A percentile compares a stretch with the other conserved stretches of the same genome.
phyloP scores from a whole-genome alignment of 805 yeast species.

The Lipomyces chichibuensis region DNA sequence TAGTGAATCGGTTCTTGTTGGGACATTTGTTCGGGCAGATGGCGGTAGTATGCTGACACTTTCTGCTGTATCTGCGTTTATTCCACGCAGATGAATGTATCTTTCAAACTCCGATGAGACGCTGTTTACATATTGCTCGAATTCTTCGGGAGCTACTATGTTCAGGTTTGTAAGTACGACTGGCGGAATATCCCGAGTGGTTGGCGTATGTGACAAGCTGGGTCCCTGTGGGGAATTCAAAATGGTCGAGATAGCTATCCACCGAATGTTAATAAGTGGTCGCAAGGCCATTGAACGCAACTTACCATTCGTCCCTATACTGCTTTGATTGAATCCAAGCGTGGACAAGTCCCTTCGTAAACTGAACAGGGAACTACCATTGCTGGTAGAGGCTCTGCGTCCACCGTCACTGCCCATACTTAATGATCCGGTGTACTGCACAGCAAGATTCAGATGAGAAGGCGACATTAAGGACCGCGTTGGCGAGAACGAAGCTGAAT shows the following conservation, averaged over 20 bases:
- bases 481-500: conserved; percentile 18
- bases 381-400: conserved; percentile 16
- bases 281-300: neutral
- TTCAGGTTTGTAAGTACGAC: conserved; percentile 63
- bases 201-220: conserved; percentile 52
- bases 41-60: neutral
- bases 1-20: conserved; percentile 24
- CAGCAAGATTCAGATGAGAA: conserved; percentile 10
- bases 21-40: conserved; percentile 3
- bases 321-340: conserved; percentile 29
- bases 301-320: conserved; percentile 41
- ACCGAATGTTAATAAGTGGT: neutral
- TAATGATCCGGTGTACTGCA: conserved; percentile 5
- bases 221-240: conserved; percentile 28
- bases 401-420: conserved; percentile 12
- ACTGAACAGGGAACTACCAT: conserved; percentile 16
- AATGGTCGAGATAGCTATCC: conserved; percentile 29
- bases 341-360: conserved; percentile 28
- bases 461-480: conserved; percentile 16
- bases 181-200: conserved; percentile 81
- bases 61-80: neutral
- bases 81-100: conserved; percentile 13
- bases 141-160: conserved; percentile 49
- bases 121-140: conserved; percentile 51
- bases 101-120: conserved; percentile 52